These are phyloP conservation scores for Talaromyces sp. DNA, from an alignment of 2,329 filamentous ascomycete genomes.

Conservation along the genomic window DNA sequence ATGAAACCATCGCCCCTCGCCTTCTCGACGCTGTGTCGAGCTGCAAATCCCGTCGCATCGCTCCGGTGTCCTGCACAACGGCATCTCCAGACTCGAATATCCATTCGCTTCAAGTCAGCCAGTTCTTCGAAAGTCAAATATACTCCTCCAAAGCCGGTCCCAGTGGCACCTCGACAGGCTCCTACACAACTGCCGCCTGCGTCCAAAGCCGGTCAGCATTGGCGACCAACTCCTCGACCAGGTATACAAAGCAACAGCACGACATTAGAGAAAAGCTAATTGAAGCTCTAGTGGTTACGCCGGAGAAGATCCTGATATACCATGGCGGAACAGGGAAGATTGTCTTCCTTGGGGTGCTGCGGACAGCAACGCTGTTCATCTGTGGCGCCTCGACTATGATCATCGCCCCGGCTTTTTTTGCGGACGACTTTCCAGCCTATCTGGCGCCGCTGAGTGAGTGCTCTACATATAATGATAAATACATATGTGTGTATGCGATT, in stretches of 20 bases:
- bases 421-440: constrained; percentile 39
- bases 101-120: constrained; percentile 2
- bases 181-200: not conserved
- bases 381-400: constrained; percentile 61
- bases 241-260: constrained; percentile 16
- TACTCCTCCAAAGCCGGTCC: not conserved
- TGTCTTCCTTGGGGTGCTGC: constrained; percentile 63
- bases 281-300: constrained; percentile 21
- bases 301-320: constrained; percentile 59
- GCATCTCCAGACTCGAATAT: not conserved
- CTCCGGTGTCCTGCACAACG: not conserved
- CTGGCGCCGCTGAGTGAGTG: constrained; percentile 34
- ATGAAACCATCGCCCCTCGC: not conserved
- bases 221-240: constrained; percentile 22
- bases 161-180: not conserved
- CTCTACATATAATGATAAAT: not conserved
- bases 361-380: constrained; percentile 64
- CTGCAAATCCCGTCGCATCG: not conserved
- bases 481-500: too few species aligned
- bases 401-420: constrained; percentile 54
- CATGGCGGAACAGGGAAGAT: constrained; percentile 64
- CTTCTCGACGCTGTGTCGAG: constrained; percentile 3
- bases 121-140: constrained; percentile 1
- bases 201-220: not conserved
- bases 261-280: not conserved